Percentiles rank a stretch among this genome's conserved stretches.
These are phyloP conservation scores for Mortierella alpina DNA, from an alignment of 192 early-diverging fungal species.

Conservation along the genomic window DNA sequence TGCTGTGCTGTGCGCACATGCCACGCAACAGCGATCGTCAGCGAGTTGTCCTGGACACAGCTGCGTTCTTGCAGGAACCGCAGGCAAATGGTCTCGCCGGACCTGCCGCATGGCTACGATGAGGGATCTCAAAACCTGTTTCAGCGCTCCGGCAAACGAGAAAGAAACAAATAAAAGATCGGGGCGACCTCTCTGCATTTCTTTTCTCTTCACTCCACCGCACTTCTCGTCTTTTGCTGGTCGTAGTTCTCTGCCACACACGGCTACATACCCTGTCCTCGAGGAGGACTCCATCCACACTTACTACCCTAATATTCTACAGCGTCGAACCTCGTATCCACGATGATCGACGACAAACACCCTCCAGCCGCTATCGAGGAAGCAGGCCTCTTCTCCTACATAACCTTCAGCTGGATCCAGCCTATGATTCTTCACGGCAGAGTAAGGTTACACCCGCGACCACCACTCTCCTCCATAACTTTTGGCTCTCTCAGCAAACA, in stretches of 20 bases:
- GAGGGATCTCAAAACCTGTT: no score
- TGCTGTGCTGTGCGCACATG: no score
- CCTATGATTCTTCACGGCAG: slow-evolving; percentile 40
- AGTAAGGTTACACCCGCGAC: slow-evolving; percentile 12
- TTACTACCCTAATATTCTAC: background rate
- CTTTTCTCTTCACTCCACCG: background rate
- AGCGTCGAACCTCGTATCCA: no score
- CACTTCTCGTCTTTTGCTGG: background rate
- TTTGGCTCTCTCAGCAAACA: background rate
- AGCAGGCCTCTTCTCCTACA: slow-evolving; percentile 35
- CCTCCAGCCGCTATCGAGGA: slow-evolving; percentile 39
- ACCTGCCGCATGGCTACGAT: no score
- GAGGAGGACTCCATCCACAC: background rate
- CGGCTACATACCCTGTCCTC: background rate
- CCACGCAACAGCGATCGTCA: no score
- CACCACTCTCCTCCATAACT: background rate
- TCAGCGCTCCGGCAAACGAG: no score
- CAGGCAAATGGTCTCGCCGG: no score
- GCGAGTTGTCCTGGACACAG: no score
- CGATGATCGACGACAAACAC: slow-evolving; percentile 32
- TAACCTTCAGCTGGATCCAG: slow-evolving; percentile 54
- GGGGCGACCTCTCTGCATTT: background rate
- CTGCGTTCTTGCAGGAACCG: no score
- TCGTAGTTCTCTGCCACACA: background rate
- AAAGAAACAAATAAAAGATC: no score